These are phyloP conservation scores for Myrmaecium sp. DNA, from an alignment of 2,329 filamentous ascomycete species.

Conservation along the genomic window DNA sequence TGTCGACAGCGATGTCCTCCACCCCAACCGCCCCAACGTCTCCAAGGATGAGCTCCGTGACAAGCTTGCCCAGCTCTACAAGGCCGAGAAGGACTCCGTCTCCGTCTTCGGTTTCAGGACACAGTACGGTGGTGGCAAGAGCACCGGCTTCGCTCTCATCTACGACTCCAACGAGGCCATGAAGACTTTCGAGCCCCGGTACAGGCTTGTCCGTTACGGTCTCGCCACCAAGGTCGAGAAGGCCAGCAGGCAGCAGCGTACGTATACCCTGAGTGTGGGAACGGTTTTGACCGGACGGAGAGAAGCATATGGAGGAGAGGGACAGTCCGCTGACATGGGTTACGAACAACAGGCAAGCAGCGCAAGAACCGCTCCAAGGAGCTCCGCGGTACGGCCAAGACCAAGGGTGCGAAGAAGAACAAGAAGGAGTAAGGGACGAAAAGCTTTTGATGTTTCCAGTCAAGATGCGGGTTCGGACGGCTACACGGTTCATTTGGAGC, in stretches of 20 bases:
- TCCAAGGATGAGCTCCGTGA: slow-evolving; percentile 96
- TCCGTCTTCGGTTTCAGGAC: slow-evolving; percentile 97
- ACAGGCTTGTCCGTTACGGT: slow-evolving; percentile 89
- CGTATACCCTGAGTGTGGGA: slow-evolving; percentile 29
- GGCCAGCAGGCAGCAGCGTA: slow-evolving; percentile 97
- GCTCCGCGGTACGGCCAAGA: slow-evolving; percentile 93
- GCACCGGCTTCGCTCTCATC: slow-evolving; percentile 94
- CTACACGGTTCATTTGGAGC: slow-evolving; percentile 5
- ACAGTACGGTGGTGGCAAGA: slow-evolving; percentile 99
- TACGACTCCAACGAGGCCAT: slow-evolving; percentile 97
- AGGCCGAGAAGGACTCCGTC: slow-evolving; percentile 94
- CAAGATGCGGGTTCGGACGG: slow-evolving; percentile 1
- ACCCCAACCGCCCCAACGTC: slow-evolving; percentile 96
- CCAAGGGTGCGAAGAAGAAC: slow-evolving; percentile 87
- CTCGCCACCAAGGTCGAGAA: slow-evolving; percentile 91
- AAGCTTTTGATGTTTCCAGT: slow-evolving; percentile 2
- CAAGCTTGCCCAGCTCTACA: slow-evolving; percentile 93
- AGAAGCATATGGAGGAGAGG: slow-evolving; percentile 4
- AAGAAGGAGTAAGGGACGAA: slow-evolving; percentile 45
- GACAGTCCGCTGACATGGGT: slow-evolving; percentile 14
- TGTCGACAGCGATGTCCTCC: slow-evolving; percentile 90
- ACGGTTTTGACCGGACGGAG: no score
- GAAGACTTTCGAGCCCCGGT: slow-evolving; percentile 99
- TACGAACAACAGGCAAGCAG: slow-evolving; percentile 69
- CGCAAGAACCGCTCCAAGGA: slow-evolving; percentile 99